phyloP scores from a whole-genome alignment of 1,139 yeast species.

The Scheffersomyces quercinus region DNA sequence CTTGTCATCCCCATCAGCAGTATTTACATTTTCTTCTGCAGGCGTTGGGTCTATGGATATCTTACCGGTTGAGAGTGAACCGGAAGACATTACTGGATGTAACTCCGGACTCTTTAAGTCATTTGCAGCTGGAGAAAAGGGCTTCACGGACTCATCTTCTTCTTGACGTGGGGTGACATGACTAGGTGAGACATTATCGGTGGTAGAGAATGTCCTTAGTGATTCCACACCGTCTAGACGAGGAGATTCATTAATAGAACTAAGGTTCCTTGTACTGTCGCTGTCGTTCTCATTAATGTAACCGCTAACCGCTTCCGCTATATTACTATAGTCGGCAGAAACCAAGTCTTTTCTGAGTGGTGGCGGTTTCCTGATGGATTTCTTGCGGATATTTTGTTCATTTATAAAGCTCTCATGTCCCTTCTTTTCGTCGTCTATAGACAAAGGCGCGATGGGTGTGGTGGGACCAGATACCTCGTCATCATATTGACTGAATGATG shows the following conservation, averaged over 20 bases:
- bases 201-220: no score
- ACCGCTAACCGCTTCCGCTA: slow-evolving; percentile 28
- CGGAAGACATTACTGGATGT: slow-evolving; percentile 32
- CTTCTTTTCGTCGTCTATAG: slow-evolving; percentile 20
- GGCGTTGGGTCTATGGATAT: slow-evolving; percentile 26
- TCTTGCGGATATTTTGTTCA: slow-evolving; percentile 29
- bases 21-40: slow-evolving; percentile 10
- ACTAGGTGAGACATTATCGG: no score
- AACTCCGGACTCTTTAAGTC: slow-evolving; percentile 12
- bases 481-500: slow-evolving; percentile 12
- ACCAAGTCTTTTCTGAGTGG: slow-evolving; percentile 22
- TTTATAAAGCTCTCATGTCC: slow-evolving; percentile 32
- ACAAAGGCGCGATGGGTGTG: slow-evolving; percentile 34
- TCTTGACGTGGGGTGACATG: background rate
- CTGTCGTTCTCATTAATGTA: slow-evolving; percentile 18
- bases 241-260: background rate
- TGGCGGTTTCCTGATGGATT: slow-evolving; percentile 39
- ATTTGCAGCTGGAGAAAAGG: slow-evolving; percentile 1
- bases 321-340: slow-evolving; percentile 27
- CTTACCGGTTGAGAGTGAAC: slow-evolving; percentile 43
- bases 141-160: slow-evolving; percentile 2
- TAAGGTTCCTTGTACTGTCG: background rate
- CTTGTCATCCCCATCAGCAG: slow-evolving; percentile 8
- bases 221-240: no score
- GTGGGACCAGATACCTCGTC: slow-evolving; percentile 16